Conservation (phyloP, 768 basidiomycete species). For the Daedaleopsis sinensis region DNA sequence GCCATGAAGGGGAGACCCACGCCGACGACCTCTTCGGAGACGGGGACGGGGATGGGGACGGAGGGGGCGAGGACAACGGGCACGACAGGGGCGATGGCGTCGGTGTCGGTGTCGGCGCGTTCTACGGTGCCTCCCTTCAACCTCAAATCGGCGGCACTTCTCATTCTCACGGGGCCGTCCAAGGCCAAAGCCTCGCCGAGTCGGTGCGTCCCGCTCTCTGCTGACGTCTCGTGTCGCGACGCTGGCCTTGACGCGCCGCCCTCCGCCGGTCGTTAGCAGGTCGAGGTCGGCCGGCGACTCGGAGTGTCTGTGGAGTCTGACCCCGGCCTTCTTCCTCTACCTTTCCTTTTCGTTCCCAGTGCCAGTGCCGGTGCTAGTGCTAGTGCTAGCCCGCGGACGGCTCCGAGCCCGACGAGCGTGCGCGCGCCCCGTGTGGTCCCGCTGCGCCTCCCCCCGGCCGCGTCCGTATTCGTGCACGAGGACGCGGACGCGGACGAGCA, state of each 20-base stretch:
- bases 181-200: too few species aligned
- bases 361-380: not conserved
- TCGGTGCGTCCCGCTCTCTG: not conserved
- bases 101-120: too few species aligned
- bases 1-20: not conserved
- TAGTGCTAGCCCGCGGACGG: too few species aligned
- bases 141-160: too few species aligned
- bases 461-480: not conserved
- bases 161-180: too few species aligned
- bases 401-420: not conserved
- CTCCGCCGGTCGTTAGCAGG: not conserved
- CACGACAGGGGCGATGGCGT: not conserved
- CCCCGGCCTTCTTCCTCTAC: not conserved
- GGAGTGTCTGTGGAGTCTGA: not conserved
- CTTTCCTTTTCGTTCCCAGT: not conserved
- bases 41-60: not conserved
- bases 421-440: slow-evolving; percentile 3
- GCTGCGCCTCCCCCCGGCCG: slow-evolving; percentile 2
- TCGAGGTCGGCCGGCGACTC: not conserved
- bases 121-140: too few species aligned
- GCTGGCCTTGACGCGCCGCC: not conserved
- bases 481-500: not conserved
- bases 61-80: too few species aligned
- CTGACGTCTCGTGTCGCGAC: not conserved
- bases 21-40: not conserved